Base-by-base conservation (phyloP, 1,139 yeast genomes). In the Sugiyamaella castrensis region DNA sequence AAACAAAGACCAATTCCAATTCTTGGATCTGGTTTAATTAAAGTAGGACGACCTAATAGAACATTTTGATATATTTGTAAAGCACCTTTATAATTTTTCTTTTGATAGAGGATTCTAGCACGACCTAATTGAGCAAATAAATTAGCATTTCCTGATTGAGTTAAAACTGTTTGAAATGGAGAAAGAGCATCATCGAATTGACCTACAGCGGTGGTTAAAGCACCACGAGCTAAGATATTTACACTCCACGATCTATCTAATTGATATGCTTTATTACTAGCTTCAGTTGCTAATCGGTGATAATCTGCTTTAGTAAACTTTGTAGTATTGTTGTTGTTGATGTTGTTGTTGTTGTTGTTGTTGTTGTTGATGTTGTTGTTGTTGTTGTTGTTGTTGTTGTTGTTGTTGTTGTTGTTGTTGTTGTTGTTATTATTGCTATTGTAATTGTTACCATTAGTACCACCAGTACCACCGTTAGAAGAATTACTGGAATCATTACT, bases 1-100 rank as follows among this genome's bases (percentile, higher is more conserved):
- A 84, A 91, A 67, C 98, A 91, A 59, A 92, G 73, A 37, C 98
- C 99, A 56, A 92, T 82, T 24, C 98, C 99, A 51, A 92, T 77
- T 68, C 99, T 76, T 16, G 98, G 95, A 67, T 92, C 98, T 1
- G 98, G 98, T 56, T 77, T 77, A 62, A 85, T 72, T 35, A 81
- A 64, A 34, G 57, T 53, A 1, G 98, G 98, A 55, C 88, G 83
- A 46, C 84, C 74, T 41, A 83, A 76, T 57, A 92, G 73, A 8
- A 87, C 84, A 56, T 84, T 87, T 70, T 92, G 99, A 67, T 86
- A 92, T 40, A 86, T 68, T 64, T 84, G 84, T 58, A 92, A 76
- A 13, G 97, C 92, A 8, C 76, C 81, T 30, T 77, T 67, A 67
- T 83, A 89, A 64, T 87, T 86, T 54, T 80, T 82, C 66, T 84